Evolutionary conservation across 768 basidiomycete genomes (phyloP), one percentile per base, ranked within the genome.

Genomic region (Hemileccinum impolitum): DNA sequence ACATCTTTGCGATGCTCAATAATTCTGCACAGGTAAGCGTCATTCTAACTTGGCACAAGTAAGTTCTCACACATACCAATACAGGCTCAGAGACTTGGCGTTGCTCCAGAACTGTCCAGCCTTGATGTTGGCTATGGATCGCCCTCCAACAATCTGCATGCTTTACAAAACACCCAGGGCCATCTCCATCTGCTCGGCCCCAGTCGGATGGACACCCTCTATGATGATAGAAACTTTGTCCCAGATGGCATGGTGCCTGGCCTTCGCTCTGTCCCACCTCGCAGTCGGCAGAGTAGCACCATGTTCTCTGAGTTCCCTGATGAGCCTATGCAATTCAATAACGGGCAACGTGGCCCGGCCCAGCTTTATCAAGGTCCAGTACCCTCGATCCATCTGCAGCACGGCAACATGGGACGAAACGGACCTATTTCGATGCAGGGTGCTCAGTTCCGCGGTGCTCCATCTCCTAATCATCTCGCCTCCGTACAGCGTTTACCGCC

Each of bases 201-300:
- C 12, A 32, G 59, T 56, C 83, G 84, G 19, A 70, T 85, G 35
- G 87, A 90, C 36, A 65, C 85, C 3, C 63, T 89, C 28, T 88
- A 87, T 60, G 86, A 91, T 45, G 87, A 88, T 58, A 77, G 88
- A 53, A 81, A 76, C 56, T 92, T 92, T 56, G 78, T 88, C 21
- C 87, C 90, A 10, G 87, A 92, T 67, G 87, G 86, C 25, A 81
- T 92, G 80, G 90, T 92, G 14, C 89, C 90, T 21, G 90, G 89
- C 9, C 75, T 92, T 28, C 83, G 90, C 34, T 76, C 84, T 26
- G 76, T 75, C 34, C 81, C 78, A 40, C 79, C 82, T 47, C 78
- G 86, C 52, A 76, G 70, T 59, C 75, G 85, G 40, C 82, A 86
- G 53, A 72, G 73, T 52, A 69, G 70, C 30, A 67, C 72, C 4